These are phyloP conservation scores for Ophidiomyces ophidiicola DNA, from an alignment of 2,329 filamentous ascomycete species.

Conservation along the genomic window DNA sequence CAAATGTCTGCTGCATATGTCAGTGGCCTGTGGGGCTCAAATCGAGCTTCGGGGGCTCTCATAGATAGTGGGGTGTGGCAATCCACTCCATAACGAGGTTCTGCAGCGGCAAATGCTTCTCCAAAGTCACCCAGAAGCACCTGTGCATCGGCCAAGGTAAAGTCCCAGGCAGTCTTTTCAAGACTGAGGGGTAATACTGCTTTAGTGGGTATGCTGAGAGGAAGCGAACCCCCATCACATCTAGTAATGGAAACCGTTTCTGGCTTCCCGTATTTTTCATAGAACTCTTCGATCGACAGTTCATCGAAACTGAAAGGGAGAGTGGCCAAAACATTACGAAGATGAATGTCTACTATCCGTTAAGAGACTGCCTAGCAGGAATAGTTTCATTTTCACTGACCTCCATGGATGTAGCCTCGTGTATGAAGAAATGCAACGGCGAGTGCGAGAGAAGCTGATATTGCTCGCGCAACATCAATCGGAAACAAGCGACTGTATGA, in stretches of 20 bases:
- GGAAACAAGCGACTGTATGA: conserved; percentile 17
- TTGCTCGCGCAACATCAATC: conserved; percentile 14
- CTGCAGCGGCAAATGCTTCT: conserved; percentile 20
- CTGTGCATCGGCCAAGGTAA: conserved; percentile 18
- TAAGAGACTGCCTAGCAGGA: background rate
- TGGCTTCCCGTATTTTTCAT: conserved; percentile 20
- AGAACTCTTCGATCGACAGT: conserved; percentile 19
- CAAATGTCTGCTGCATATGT: conserved; percentile 22
- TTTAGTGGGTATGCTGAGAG: conserved; percentile 16
- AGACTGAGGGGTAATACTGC: conserved; percentile 17
- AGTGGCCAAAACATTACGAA: conserved; percentile 17
- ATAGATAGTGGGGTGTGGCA: conserved; percentile 18
- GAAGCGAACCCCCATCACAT: conserved; percentile 16
- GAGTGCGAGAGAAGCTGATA: conserved; percentile 15
- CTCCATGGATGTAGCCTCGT: conserved; percentile 19
- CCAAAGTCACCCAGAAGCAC: conserved; percentile 25
- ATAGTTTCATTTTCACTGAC: conserved; percentile 10
- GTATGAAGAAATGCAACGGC: conserved; percentile 19
- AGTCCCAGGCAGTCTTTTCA: conserved; percentile 19
- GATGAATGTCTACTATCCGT: conserved; percentile 17
- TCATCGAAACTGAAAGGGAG: conserved; percentile 13
- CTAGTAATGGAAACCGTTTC: conserved; percentile 15
- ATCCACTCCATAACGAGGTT: conserved; percentile 18
- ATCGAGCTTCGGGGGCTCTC: conserved; percentile 19
- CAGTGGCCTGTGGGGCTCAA: conserved; percentile 17